These are phyloP conservation scores for Pythium monospermum DNA, from an alignment of 352 stramenopile species.

Conservation along the genomic window DNA sequence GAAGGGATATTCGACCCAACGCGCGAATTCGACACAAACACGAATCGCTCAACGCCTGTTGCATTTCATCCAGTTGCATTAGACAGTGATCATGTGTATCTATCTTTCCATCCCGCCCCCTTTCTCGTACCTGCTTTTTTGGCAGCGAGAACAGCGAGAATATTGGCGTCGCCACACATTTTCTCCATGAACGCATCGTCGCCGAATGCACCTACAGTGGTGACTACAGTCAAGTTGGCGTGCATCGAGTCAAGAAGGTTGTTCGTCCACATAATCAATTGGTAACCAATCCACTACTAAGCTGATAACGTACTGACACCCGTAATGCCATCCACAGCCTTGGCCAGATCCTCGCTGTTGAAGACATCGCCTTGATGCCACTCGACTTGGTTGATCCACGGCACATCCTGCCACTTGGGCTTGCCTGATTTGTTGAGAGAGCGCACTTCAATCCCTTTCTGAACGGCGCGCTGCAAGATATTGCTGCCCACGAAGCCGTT, in stretches of 20 bases:
- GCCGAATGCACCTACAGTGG: constrained; percentile 85
- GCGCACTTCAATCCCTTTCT: constrained; percentile 84
- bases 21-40: constrained; percentile 91
- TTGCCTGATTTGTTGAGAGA: constrained; percentile 83
- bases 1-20: constrained; percentile 71
- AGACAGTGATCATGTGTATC: neutral
- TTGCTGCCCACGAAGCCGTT: constrained; percentile 90
- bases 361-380: constrained; percentile 87
- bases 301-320: constrained; percentile 69
- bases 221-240: constrained; percentile 36
- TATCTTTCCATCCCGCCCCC: neutral
- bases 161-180: constrained; percentile 86
- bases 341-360: constrained; percentile 49
- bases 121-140: constrained; percentile 43
- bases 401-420: constrained; percentile 70
- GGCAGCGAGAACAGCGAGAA: constrained; percentile 65
- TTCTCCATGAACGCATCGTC: constrained; percentile 87
- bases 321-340: constrained; percentile 67
- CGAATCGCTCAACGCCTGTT: constrained; percentile 66
- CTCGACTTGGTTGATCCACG: constrained; percentile 83
- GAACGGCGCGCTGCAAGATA: constrained; percentile 80
- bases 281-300: too few relatives aligned
- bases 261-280: too few relatives aligned
- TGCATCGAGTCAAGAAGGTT: too few relatives aligned
- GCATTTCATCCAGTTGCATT: neutral